Percentiles rank a stretch among this genome's conserved stretches.
These are phyloP conservation scores for Trifolium subterraneum DNA, from an alignment of 306 rosid genomes.

Conservation along the genomic window DNA sequence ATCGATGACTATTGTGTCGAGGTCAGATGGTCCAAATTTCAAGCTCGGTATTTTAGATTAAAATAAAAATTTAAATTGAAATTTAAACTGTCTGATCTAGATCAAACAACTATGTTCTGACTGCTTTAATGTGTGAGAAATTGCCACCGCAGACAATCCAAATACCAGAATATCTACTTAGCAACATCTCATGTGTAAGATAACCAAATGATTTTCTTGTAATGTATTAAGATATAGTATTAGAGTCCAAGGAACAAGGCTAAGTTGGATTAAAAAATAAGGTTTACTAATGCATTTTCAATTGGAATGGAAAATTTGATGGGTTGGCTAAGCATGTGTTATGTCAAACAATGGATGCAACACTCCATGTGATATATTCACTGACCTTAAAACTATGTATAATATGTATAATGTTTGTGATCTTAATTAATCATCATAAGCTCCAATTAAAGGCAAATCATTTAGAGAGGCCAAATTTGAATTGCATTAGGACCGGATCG, in stretches of 20 bases:
- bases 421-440: no score
- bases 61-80: no score
- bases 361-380: neutral
- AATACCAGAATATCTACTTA: neutral
- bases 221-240: conserved; percentile 15
- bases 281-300: neutral
- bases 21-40: neutral
- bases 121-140: neutral
- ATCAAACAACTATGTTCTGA: no score
- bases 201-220: conserved; percentile 5
- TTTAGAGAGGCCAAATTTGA: no score
- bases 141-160: neutral
- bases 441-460: no score
- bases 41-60: neutral
- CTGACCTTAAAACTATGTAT: neutral
- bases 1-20: neutral
- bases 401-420: no score
- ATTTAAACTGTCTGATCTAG: neutral
- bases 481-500: no score
- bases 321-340: neutral
- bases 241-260: conserved; percentile 2
- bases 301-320: neutral
- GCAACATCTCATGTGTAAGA: conserved; percentile 16
- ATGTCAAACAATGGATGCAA: neutral
- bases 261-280: neutral